These are phyloP conservation scores for Castanea mollissima DNA, from an alignment of 306 rosid genomes.

Conservation along the genomic window DNA sequence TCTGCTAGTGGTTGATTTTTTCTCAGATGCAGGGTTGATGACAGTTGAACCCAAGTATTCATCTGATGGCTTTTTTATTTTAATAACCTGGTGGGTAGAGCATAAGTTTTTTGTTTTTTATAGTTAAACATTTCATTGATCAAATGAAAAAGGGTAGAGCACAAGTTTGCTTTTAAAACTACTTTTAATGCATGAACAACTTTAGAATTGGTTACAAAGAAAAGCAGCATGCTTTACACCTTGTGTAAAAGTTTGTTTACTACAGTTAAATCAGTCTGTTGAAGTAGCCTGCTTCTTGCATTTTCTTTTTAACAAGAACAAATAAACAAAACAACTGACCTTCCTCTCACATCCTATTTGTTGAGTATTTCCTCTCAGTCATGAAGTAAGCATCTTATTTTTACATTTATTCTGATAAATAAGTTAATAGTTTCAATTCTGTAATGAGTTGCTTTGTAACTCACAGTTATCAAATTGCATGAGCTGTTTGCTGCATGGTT, in stretches of 20 bases:
- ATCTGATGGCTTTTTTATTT: conserved; percentile 20
- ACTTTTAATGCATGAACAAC: not conserved
- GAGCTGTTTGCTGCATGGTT: not conserved
- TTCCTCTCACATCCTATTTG: not conserved
- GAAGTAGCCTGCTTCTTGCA: not conserved
- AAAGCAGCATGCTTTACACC: not conserved
- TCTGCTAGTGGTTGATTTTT: conserved; percentile 18
- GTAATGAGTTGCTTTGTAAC: not conserved
- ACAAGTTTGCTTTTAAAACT: conserved; percentile 7
- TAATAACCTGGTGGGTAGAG: conserved; percentile 25
- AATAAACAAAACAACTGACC: not conserved
- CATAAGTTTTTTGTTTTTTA: not conserved
- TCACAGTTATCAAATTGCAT: not conserved
- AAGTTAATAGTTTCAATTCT: not conserved
- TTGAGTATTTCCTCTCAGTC: not conserved
- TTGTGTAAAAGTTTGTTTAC: not conserved
- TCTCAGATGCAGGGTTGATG: conserved; percentile 16
- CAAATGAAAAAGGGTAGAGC: conserved; percentile 3
- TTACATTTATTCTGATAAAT: not conserved
- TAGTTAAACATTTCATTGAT: too few relatives aligned
- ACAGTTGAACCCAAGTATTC: conserved; percentile 23
- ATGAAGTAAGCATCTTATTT: not conserved
- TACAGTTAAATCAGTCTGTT: not conserved
- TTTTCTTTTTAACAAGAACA: not conserved
- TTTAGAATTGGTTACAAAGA: not conserved